These are phyloP conservation scores for Backusella australiensis DNA, from an alignment of 192 early-diverging fungal genomes.

Conservation along the genomic window DNA sequence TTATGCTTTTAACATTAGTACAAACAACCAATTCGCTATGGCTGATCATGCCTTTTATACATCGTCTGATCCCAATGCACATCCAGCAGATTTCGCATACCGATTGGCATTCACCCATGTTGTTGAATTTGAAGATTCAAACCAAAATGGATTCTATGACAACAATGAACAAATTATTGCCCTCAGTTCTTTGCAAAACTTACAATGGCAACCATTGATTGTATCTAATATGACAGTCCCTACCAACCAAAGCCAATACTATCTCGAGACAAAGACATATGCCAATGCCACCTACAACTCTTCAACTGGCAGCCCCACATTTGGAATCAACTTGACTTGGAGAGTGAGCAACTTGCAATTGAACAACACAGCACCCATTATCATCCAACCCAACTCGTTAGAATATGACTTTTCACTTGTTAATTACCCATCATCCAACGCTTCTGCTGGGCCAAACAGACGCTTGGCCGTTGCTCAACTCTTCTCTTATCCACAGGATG, in stretches of 20 bases:
- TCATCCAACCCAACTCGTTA: constrained; percentile 29
- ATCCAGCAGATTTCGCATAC: constrained; percentile 36
- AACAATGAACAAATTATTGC: constrained; percentile 21
- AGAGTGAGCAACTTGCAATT: constrained; percentile 28
- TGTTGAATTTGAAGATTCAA: constrained; percentile 32
- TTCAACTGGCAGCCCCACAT: not conserved
- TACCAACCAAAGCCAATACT: constrained; percentile 13
- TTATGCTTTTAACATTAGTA: constrained; percentile 18
- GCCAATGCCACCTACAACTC: constrained; percentile 19
- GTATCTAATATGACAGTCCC: constrained; percentile 24
- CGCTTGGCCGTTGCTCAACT: constrained; percentile 27
- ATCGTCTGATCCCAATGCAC: constrained; percentile 24
- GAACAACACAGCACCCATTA: constrained; percentile 28
- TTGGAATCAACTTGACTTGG: constrained; percentile 13
- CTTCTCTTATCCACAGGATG: constrained; percentile 2
- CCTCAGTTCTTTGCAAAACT: constrained; percentile 19
- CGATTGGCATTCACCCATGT: constrained; percentile 26
- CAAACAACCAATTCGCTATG: constrained; percentile 15
- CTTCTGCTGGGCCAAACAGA: not conserved
- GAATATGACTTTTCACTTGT: constrained; percentile 29
- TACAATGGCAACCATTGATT: constrained; percentile 21
- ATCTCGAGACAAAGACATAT: constrained; percentile 18
- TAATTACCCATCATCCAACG: constrained; percentile 2
- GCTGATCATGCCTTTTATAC: constrained; percentile 29
- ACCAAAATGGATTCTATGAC: constrained; percentile 35